phyloP scores from a whole-genome alignment of 345 rosid species.

The Camelina neglecta region DNA sequence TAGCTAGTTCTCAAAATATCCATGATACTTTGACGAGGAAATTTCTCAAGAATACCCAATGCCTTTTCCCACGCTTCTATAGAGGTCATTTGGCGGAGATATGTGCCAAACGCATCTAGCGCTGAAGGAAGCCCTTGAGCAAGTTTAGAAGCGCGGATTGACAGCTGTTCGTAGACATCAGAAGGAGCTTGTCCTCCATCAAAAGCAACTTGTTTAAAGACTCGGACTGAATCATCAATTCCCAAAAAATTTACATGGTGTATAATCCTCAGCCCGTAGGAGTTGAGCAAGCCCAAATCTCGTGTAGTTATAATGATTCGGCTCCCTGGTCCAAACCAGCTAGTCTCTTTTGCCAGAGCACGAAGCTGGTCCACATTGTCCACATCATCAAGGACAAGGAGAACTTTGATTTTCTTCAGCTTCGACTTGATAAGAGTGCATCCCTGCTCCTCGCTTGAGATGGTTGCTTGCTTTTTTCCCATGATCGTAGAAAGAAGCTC shows the following conservation, averaged over 20 bases:
- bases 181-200: slow-evolving; percentile 13
- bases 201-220: slow-evolving; percentile 31
- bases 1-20: slow-evolving; percentile 23
- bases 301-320: slow-evolving; percentile 36
- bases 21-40: slow-evolving; percentile 9
- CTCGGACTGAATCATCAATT: not conserved
- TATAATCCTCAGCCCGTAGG: not conserved
- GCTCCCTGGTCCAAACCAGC: slow-evolving; percentile 39
- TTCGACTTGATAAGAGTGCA: not conserved
- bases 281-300: slow-evolving; percentile 19
- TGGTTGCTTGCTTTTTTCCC: not conserved
- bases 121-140: slow-evolving; percentile 42
- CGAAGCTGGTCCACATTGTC: slow-evolving; percentile 7
- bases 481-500: not conserved
- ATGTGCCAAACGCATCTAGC: not conserved
- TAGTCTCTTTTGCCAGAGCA: slow-evolving; percentile 20
- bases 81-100: not conserved
- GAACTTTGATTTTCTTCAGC: not conserved
- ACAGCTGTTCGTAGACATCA: slow-evolving; percentile 12
- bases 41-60: not conserved
- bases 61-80: slow-evolving; percentile 14
- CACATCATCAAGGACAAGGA: slow-evolving; percentile 34
- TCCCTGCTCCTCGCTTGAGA: not conserved
- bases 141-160: slow-evolving; percentile 25
- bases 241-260: slow-evolving; percentile 6